A percentile compares a stretch with the other conserved stretches of the same genome.
phyloP scores from a whole-genome alignment of 306 rosid species.

The Acacia confusa region DNA sequence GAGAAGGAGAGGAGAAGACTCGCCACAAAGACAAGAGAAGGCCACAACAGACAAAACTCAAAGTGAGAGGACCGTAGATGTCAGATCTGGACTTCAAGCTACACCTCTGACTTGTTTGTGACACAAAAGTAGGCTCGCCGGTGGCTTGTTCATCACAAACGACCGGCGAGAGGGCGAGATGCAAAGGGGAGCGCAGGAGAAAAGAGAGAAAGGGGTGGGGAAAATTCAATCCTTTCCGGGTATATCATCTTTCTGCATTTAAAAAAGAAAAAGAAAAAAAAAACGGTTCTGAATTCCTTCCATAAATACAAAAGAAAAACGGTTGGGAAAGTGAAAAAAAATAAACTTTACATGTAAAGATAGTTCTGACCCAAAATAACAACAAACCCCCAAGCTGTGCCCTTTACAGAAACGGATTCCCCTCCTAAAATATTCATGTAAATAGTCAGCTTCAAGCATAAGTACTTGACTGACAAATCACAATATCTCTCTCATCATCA shows the following conservation, averaged over 20 bases:
- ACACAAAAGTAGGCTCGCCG: too few species aligned
- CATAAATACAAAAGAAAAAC: background rate
- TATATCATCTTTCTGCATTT: background rate
- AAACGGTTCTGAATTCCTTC: background rate
- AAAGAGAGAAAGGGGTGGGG: too few species aligned
- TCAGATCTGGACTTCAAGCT: too few species aligned
- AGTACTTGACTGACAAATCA: slow-evolving; percentile 10
- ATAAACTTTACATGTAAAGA: slow-evolving; percentile 6
- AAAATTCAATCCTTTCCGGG: background rate
- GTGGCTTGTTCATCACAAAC: too few species aligned
- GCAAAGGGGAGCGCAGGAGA: too few species aligned
- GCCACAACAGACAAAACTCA: too few species aligned
- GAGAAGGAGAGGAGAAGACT: too few species aligned
- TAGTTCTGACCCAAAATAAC: slow-evolving; percentile 13
- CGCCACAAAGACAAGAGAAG: too few species aligned
- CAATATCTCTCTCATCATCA: slow-evolving; percentile 1
- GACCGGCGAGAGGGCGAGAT: too few species aligned
- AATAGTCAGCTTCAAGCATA: background rate
- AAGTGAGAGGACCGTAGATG: too few species aligned
- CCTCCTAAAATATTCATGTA: background rate
- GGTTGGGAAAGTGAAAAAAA: background rate
- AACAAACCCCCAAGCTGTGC: background rate
- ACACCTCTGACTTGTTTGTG: too few species aligned
- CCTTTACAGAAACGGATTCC: background rate
- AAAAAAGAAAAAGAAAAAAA: background rate